These are phyloP conservation scores for Fomitopsis pinicola DNA, from an alignment of 1,284 basidiomycete genomes.

Conservation along the genomic window DNA sequence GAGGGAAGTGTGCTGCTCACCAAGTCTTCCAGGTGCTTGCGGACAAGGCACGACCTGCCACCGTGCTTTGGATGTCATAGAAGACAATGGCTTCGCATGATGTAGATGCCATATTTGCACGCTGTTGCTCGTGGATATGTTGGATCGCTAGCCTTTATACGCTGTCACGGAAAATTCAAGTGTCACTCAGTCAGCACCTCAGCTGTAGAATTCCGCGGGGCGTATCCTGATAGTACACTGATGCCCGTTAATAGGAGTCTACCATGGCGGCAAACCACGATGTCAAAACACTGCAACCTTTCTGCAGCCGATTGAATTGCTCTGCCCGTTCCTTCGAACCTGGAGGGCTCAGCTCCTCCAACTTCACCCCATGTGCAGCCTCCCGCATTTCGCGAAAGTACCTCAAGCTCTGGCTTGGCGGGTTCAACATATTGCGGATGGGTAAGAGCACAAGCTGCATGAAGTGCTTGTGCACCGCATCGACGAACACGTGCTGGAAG, in stretches of 20 bases:
- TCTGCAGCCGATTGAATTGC: slow-evolving; percentile 4
- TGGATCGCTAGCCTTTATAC: too few species aligned
- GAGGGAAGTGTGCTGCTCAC: neutral
- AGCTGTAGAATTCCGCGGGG: too few species aligned
- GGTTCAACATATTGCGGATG: neutral
- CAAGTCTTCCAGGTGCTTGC: neutral
- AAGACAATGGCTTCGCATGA: neutral
- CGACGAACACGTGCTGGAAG: slow-evolving; percentile 17
- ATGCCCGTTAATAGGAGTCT: slow-evolving; percentile 24
- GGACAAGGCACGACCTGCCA: neutral
- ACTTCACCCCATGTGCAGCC: slow-evolving; percentile 4
- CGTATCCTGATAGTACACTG: neutral
- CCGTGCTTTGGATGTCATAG: neutral
- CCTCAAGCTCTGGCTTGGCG: slow-evolving; percentile 11
- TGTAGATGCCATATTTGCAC: neutral
- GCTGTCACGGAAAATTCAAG: too few species aligned
- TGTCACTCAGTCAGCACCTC: too few species aligned
- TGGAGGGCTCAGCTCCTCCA: slow-evolving; percentile 18
- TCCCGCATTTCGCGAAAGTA: slow-evolving; percentile 22
- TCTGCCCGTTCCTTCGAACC: slow-evolving; percentile 7
- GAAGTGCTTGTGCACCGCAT: neutral
- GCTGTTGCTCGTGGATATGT: too few species aligned
- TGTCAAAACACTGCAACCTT: neutral
- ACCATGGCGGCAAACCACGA: slow-evolving; percentile 9
- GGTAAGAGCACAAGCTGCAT: slow-evolving; percentile 7